phyloP scores from a whole-genome alignment of 331 rosid species.

The Quercus phellos region DNA sequence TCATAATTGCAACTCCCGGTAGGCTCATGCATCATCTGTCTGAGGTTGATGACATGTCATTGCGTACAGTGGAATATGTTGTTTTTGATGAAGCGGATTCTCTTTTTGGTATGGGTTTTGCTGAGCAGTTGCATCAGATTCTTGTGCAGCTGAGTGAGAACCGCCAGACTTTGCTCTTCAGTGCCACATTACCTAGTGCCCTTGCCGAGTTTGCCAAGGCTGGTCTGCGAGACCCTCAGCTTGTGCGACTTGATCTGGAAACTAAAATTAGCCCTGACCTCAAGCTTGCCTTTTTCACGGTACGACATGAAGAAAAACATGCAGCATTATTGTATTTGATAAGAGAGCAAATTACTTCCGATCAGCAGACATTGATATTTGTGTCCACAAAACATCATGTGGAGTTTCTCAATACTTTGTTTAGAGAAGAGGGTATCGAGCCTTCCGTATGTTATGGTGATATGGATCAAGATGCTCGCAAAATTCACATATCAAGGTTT shows the following conservation, averaged over 20 bases:
- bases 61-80: slow-evolving; percentile 81
- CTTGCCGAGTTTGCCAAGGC: slow-evolving; percentile 99
- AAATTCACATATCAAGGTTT: slow-evolving; percentile 72
- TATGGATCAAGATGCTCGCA: slow-evolving; percentile 98
- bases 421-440: slow-evolving; percentile 73
- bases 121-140: slow-evolving; percentile 80
- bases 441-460: slow-evolving; percentile 93
- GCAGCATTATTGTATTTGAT: slow-evolving; percentile 71
- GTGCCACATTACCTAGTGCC: slow-evolving; percentile 89
- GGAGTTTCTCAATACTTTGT: slow-evolving; percentile 71
- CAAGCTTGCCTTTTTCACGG: slow-evolving; percentile 69
- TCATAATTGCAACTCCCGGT: slow-evolving; percentile 93
- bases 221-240: slow-evolving; percentile 86
- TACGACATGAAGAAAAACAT: slow-evolving; percentile 77
- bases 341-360: slow-evolving; percentile 66
- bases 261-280: slow-evolving; percentile 87
- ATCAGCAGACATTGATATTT: slow-evolving; percentile 80
- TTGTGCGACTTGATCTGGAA: slow-evolving; percentile 81
- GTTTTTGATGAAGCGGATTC: slow-evolving; percentile 91
- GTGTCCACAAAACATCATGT: slow-evolving; percentile 90
- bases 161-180: slow-evolving; percentile 85
- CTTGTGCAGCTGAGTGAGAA: slow-evolving; percentile 76
- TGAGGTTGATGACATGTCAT: slow-evolving; percentile 82
- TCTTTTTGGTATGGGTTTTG: slow-evolving; percentile 84
- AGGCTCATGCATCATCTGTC: slow-evolving; percentile 94